Conservation (phyloP, 805 yeast species). For the Saturnispora zaruensis region DNA sequence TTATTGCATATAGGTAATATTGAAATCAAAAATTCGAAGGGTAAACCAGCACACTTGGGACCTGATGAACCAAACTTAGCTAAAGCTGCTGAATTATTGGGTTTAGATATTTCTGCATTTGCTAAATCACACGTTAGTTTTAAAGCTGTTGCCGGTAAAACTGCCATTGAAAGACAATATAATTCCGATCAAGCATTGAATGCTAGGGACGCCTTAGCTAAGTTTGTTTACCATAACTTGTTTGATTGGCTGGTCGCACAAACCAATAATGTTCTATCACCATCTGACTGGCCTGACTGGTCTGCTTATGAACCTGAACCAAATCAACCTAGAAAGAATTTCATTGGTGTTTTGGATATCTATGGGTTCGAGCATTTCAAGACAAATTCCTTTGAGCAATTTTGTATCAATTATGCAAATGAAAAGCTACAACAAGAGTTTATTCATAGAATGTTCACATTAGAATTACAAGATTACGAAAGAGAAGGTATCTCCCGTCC, state of each 20-base stretch:
- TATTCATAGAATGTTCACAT: slow-evolving; percentile 92
- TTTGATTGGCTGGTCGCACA: slow-evolving; percentile 92
- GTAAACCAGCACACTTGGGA: slow-evolving; percentile 60
- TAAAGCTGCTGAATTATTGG: slow-evolving; percentile 77
- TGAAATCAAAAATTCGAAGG: slow-evolving; percentile 74
- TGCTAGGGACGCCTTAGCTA: slow-evolving; percentile 95
- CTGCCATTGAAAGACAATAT: slow-evolving; percentile 84
- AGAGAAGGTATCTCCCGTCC: slow-evolving; percentile 94
- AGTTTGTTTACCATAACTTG: slow-evolving; percentile 82
- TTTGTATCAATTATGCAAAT: slow-evolving; percentile 94
- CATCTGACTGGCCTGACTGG: slow-evolving; percentile 54
- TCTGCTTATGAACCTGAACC: slow-evolving; percentile 8
- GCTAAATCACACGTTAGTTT: slow-evolving; percentile 71
- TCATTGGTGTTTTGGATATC: slow-evolving; percentile 94
- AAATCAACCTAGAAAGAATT: slow-evolving; percentile 35
- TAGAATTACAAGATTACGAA: slow-evolving; percentile 93
- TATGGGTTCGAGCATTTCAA: slow-evolving; percentile 97
- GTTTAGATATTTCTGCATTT: slow-evolving; percentile 62
- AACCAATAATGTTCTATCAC: slow-evolving; percentile 74
- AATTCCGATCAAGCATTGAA: slow-evolving; percentile 83
- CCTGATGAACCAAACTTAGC: slow-evolving; percentile 81
- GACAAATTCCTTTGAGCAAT: slow-evolving; percentile 91
- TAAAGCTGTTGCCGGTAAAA: slow-evolving; percentile 38
- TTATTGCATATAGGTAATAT: slow-evolving; percentile 90
- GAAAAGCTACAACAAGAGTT: slow-evolving; percentile 96